Evolutionary conservation across 2,329 filamentous ascomycete species (phyloP), one percentile per base, ranked within the genome.

Genomic region (Cylindrodendrum hubeiense): DNA sequence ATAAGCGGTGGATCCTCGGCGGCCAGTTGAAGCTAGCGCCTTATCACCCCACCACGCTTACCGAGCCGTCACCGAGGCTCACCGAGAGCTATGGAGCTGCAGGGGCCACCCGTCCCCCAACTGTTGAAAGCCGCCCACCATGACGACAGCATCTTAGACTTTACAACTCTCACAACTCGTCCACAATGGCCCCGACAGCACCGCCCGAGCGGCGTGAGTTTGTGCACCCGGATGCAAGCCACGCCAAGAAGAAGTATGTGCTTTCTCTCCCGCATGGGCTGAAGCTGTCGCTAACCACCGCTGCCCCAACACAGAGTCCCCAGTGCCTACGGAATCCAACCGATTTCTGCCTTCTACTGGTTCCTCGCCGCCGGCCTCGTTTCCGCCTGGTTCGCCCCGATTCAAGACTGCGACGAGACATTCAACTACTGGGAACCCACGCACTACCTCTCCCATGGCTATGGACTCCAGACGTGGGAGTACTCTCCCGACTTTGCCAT

Each of bases 351-450:
- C 13, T 97, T 98, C 78, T 96, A 92, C 76, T 80, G 93, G 68
- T 96, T 97, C 78, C 83, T 97, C 49, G 83, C 84, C 30, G 90
- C 92, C 69, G 94, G 94, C 76, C 70, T 92, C 19, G 74, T 95
- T 22, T 93, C 95, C 7, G 96, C 95, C 12, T 75, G 92, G 33
- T 95, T 91, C 78, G 91, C 94, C 2, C 96, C 96, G 0, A 97
- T 99, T 70, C 95, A 98, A 79, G 96, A 99, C 80, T 99, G 96
- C 78, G 96, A 99, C 75, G 96, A 99, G 83, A 95, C 95, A 12
- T 99, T 97, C 87, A 99, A 99, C 79, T 99, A 97, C 84, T 99
- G 95, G 94, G 96, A 99, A 75, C 95, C 96, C 0, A 90, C 95
- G 0, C 96, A 99, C 80, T 99, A 98, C 80, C 87, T 99, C 28